Evolutionary conservation across 768 basidiomycete genomes (phyloP), one percentile per base, ranked within the genome.

Genomic region (Kwoniella heveanensis): DNA sequence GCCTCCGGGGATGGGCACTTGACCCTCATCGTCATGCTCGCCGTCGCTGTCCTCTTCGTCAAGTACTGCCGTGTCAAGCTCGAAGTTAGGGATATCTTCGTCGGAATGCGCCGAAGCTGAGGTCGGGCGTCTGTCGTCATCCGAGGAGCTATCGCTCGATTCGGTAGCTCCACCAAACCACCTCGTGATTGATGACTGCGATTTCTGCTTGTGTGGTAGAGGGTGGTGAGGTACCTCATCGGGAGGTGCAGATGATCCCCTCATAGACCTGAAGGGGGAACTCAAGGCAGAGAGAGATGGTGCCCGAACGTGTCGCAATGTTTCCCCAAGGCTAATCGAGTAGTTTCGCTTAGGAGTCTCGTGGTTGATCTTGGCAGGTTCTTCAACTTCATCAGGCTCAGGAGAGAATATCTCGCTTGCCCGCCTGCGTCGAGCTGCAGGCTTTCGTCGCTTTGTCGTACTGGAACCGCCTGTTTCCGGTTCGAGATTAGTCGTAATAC

Each of bases 271-370:
- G 54, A 73, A 73, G 5, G 71, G 68, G 2, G 71, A 70, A 37
- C 60, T 62, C 5, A 73, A 60, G 15, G 65, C 67, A 5, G 71
- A 67, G 0, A 67, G 32, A 1, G 66, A 60, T 4, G 66, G 57
- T 4, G 71, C 68, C n/a, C 68, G 50, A 13, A 73, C 72, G 36
- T 73, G 69, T 36, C 72, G 60, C 50, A 73, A 59, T 12, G 72
- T 70, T n/a, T 73, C 72, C 2, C 69, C 69, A 12, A 73, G 39
- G 27, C 52, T 64, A 32, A 64, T 57, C 36, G 54, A 57, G 30
- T 62, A 62, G 32, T 54, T 54, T 44, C 60, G 24, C 48, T 19
- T 46, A 12, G 26, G 52, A 30, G 27, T 36, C 15, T 60, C 58
- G 39, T 44, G 39, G 19, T 17, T 44, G 39, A 44, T 17, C 17